Base-by-base conservation (phyloP, 768 basidiomycete species). In the Tylopilus rubrobrunneus region DNA sequence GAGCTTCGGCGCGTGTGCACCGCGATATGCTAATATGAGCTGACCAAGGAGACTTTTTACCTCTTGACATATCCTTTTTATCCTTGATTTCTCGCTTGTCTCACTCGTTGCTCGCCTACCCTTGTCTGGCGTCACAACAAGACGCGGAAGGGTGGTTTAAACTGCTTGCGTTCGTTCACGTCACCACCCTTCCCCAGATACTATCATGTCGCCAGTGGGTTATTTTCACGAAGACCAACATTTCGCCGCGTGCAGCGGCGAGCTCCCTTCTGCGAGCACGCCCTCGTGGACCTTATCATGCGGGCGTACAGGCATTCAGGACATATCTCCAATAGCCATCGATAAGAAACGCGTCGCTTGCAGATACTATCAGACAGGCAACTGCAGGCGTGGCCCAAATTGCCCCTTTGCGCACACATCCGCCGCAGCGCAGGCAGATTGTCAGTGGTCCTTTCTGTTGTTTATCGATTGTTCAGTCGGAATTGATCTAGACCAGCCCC, bases 41-140 rank as follows among this genome's bases (percentile, higher is more conserved):
- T 56, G 31, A 56, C 55, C 48, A 27, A 50, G 49, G 57, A 45
- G 25, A 55, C 49, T 48, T 41, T 41, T 23, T 37, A 33, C 54
- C 56, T 40, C 55, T 62, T 58, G 59, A 59, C 62, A 52, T 59
- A 53, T 57, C 56, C n/a, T 21, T 46, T 49, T 51, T 50, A 23
- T 8, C 41, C 41, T 59, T 44, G 27, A 45, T 33, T 48, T 55
- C 31, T 36, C 29, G 27, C 37, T 61, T 68, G 66, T 67, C 62
- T 67, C 62, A 63, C 54, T 43, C 4, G 49, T 29, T 37, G 48
- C 43, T 63, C 21, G 49, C 56, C 31, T 31, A 48, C 76, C 47
- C 71, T 83, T 52, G 68, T 83, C 33, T 72, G 70, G 41, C 41
- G 29, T 52, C 45, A 19, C 45, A 52, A 76, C 79, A 59, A 73